Base-by-base conservation (phyloP, 306 rosid species). In the Arachis stenosperma region DNA sequence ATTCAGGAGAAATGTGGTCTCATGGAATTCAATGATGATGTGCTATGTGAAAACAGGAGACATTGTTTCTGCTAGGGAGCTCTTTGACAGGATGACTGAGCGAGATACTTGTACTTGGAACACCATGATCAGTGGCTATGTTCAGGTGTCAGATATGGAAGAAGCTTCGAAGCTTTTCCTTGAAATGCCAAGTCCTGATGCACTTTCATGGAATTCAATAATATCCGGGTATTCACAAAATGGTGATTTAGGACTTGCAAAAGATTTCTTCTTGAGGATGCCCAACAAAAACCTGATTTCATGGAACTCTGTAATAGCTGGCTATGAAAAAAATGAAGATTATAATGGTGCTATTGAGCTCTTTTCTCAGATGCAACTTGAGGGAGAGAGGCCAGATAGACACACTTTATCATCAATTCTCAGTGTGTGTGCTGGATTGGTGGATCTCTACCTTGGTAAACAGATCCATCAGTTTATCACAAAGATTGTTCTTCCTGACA, bases 1-100 rank as follows among this genome's bases (percentile, higher is more conserved):
- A 58, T 77, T 80, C 47, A 64, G 60, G 73, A 66, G 82, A 33
- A 84, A 84, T 77, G 84, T 84, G 43, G 81, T 80, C 30, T 80
- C 87, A 0, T 80, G 87, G 84, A 84, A 84, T 84, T 84, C 87
- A 0, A 84, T 84, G 87, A 77, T 84, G 78, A 84, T 84, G 87
- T 84, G 80, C 77, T 80, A 76, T 58, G 80, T 84, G 65, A 84
- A 84, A 77, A 82, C 11, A 10, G 78, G 82, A 27, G 87, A 80
- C 11, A 15, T 77, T 64, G 60, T 77, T 39, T 80, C 84, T 65
- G 84, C 84, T 8, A 80, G 84, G 78, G 82, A 73, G 50, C 84
- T 80, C 8, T 84, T 84, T 69, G 84, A 80, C 77, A 75, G 69
- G 47, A 80, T 84, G 87, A 39, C 9, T 37, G 75, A 80, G 80